Conservation (phyloP, 1,139 yeast genomes). For the Pichia sp. region DNA sequence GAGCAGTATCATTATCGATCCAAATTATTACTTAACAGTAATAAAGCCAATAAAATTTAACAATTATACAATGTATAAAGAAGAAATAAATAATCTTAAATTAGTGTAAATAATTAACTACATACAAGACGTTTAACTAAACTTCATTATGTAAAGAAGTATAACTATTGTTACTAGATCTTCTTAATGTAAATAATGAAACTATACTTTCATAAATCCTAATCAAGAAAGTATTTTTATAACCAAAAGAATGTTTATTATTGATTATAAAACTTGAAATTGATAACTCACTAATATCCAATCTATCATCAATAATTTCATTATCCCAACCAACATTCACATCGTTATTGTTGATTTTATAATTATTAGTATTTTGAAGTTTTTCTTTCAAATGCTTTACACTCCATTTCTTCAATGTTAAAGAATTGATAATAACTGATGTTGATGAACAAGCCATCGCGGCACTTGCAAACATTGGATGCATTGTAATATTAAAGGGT, state of each 20-base stretch:
- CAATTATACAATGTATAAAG: neutral
- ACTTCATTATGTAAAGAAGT: neutral
- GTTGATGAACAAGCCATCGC: slow-evolving; percentile 93
- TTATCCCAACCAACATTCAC: slow-evolving; percentile 7
- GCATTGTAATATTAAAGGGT: slow-evolving; percentile 70
- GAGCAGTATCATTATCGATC: too few species aligned
- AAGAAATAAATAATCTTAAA: neutral
- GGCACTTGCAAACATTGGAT: slow-evolving; percentile 88
- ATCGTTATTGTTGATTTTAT: neutral
- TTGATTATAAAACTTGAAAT: slow-evolving; percentile 7
- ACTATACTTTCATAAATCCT: neutral
- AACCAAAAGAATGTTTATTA: neutral
- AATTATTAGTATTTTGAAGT: neutral
- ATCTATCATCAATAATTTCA: slow-evolving; percentile 7
- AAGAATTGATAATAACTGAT: slow-evolving; percentile 78
- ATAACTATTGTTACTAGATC: neutral
- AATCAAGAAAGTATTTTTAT: neutral
- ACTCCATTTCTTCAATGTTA: slow-evolving; percentile 59
- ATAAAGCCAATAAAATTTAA: neutral
- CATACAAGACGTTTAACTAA: neutral
- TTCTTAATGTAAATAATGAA: neutral
- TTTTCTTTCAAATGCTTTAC: slow-evolving; percentile 23
- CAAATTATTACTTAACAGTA: too few species aligned
- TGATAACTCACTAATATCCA: slow-evolving; percentile 2
- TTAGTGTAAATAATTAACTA: neutral